Evolutionary conservation across 106 monocot genomes (phyloP).

Genomic region (Triglochin maritima): DNA sequence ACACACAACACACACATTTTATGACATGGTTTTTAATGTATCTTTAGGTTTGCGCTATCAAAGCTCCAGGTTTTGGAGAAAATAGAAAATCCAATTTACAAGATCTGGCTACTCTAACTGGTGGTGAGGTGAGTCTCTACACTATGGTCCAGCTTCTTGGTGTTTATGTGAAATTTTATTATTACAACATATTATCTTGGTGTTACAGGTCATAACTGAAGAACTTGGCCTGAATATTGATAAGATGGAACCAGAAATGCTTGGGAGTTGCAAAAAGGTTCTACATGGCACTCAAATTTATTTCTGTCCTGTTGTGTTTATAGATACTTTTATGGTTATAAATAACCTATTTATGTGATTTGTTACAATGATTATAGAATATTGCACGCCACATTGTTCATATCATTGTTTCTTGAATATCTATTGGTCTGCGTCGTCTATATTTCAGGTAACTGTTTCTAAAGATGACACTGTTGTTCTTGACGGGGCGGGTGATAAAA

Average conservation of each 20-base stretch:
- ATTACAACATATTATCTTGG: neutral
- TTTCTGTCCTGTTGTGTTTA: neutral
- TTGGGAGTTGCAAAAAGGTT: conserved; percentile 19
- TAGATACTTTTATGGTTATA: neutral
- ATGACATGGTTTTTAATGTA: no score
- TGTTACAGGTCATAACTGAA: conserved; percentile 11
- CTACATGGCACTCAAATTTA: neutral
- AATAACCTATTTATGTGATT: neutral
- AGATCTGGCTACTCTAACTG: neutral
- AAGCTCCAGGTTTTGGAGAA: conserved; percentile 17
- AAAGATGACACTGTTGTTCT: conserved; percentile 92
- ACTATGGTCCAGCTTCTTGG: no score
- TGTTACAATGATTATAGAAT: neutral
- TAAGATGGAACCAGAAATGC: conserved; percentile 12
- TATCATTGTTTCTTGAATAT: neutral
- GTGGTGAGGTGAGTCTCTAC: conserved; percentile 3
- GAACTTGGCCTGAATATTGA: conserved; percentile 19
- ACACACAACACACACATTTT: no score
- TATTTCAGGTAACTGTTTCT: conserved; percentile 55
- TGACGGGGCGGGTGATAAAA: conserved; percentile 78
- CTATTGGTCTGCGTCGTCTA: neutral
- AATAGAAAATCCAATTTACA: conserved; percentile 14
- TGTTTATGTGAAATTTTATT: neutral
- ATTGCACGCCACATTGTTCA: conserved; percentile 15
- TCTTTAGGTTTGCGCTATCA: conserved; percentile 10